phyloP scores from a whole-genome alignment of 208 protist genomes.

The Trypanosoma vivax region DNA sequence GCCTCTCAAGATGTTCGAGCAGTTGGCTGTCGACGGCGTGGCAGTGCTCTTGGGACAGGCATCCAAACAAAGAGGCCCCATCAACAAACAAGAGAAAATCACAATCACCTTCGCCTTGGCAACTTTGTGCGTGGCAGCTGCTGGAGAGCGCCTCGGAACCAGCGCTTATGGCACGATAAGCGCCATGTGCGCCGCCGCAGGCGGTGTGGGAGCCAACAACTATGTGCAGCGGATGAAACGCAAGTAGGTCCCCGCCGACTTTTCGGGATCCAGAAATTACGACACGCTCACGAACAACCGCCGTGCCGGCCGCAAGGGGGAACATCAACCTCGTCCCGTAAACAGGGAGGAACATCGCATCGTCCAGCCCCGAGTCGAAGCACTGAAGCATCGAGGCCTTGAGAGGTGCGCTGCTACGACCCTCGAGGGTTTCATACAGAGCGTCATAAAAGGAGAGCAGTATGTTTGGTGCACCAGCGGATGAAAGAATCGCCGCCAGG shows the following conservation, averaged over 20 bases:
- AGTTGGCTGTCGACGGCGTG: not conserved
- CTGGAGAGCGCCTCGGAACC: not conserved
- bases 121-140: not conserved
- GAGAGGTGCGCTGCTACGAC: too few species aligned
- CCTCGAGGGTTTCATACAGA: too few species aligned
- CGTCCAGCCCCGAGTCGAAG: constrained; percentile 5
- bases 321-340: constrained; percentile 2
- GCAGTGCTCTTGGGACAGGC: not conserved
- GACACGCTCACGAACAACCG: constrained; percentile 1
- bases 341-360: constrained; percentile 19
- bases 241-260: not conserved
- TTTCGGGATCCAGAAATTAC: constrained; percentile 10
- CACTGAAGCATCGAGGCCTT: constrained; percentile 11
- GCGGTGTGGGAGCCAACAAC: not conserved
- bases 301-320: constrained; percentile 1
- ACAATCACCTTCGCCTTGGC: too few species aligned
- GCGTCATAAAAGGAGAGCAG: too few species aligned
- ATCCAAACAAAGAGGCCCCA: not conserved
- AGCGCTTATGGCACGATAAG: not conserved
- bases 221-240: constrained; percentile 22
- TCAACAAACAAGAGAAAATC: not conserved
- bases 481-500: too few species aligned
- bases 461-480: too few species aligned
- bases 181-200: not conserved
- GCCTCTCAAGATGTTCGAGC: not conserved